Evolutionary conservation across 2,329 filamentous ascomycete genomes (phyloP).

Genomic region (Cercospora nicotianae): DNA sequence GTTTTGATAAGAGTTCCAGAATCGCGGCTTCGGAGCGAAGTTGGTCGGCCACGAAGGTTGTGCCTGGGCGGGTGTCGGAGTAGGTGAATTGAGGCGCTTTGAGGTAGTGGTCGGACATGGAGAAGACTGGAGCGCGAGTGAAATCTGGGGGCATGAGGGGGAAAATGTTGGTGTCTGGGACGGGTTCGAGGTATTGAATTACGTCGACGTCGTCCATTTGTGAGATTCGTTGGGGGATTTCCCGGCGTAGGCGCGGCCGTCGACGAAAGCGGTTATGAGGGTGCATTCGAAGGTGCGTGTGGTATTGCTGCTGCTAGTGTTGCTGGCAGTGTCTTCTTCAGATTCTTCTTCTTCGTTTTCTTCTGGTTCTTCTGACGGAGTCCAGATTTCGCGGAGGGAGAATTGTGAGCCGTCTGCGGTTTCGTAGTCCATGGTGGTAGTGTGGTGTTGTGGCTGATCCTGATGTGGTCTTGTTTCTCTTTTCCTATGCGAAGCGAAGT

Average conservation of each 20-base stretch:
- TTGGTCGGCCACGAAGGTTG: slow-evolving; percentile 35
- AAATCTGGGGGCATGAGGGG: slow-evolving; percentile 28
- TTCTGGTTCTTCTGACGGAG: neutral
- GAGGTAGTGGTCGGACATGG: slow-evolving; percentile 31
- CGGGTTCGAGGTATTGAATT: slow-evolving; percentile 28
- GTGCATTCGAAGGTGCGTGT: slow-evolving; percentile 24
- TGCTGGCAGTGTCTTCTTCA: neutral
- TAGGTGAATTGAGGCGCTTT: slow-evolving; percentile 38
- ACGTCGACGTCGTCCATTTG: slow-evolving; percentile 32
- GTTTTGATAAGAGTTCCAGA: slow-evolving; percentile 30
- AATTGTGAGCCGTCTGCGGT: slow-evolving; percentile 35
- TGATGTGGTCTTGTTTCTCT: neutral
- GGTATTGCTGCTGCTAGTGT: slow-evolving; percentile 9
- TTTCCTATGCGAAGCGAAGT: neutral
- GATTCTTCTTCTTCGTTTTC: neutral
- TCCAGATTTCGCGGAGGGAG: slow-evolving; percentile 30
- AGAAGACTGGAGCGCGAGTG: slow-evolving; percentile 23
- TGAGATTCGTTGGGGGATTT: slow-evolving; percentile 22
- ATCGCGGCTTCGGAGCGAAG: slow-evolving; percentile 33
- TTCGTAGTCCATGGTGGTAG: slow-evolving; percentile 33
- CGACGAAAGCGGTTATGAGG: slow-evolving; percentile 32
- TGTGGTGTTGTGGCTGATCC: neutral
- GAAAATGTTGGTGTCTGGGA: slow-evolving; percentile 33
- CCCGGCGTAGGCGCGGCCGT: slow-evolving; percentile 33
- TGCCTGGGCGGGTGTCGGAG: slow-evolving; percentile 32